Evolutionary conservation across 2,329 filamentous ascomycete species (phyloP).

Genomic region (Diaporthe sp.): DNA sequence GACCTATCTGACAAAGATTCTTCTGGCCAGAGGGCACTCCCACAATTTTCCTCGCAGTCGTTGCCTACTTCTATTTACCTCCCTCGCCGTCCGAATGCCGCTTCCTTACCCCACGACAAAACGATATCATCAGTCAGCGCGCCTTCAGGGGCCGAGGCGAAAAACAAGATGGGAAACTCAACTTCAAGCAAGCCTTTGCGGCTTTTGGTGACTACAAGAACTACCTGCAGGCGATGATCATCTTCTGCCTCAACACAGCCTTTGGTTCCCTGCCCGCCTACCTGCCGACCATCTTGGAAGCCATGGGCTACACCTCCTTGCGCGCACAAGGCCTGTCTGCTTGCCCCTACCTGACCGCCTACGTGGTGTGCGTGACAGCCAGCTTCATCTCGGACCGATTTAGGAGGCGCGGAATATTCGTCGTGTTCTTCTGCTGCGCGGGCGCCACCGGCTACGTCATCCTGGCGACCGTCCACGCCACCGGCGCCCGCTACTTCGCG

Average conservation of each 20-base stretch:
- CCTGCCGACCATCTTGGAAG: slow-evolving; percentile 52
- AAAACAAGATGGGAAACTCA: neutral
- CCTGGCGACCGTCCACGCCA: slow-evolving; percentile 37
- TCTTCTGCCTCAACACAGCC: slow-evolving; percentile 51
- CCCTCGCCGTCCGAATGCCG: neutral
- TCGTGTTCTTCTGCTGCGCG: slow-evolving; percentile 42
- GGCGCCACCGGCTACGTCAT: slow-evolving; percentile 48
- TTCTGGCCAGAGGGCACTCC: neutral
- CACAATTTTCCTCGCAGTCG: neutral
- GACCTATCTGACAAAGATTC: neutral
- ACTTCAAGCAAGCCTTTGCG: slow-evolving; percentile 44
- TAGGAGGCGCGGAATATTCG: slow-evolving; percentile 47
- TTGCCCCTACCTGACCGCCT: slow-evolving; percentile 52
- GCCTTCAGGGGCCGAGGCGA: neutral
- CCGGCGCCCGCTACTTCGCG: slow-evolving; percentile 48
- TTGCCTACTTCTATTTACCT: neutral
- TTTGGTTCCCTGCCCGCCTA: slow-evolving; percentile 53
- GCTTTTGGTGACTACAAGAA: slow-evolving; percentile 50
- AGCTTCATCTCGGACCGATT: slow-evolving; percentile 48
- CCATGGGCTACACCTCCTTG: slow-evolving; percentile 51
- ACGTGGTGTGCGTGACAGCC: slow-evolving; percentile 45
- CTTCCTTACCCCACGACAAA: neutral
- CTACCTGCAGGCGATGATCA: slow-evolving; percentile 48
- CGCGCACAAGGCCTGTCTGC: slow-evolving; percentile 53
- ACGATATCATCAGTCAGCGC: neutral